Conservation (phyloP, 768 basidiomycete species). For the Boletus pseudopeckii region DNA sequence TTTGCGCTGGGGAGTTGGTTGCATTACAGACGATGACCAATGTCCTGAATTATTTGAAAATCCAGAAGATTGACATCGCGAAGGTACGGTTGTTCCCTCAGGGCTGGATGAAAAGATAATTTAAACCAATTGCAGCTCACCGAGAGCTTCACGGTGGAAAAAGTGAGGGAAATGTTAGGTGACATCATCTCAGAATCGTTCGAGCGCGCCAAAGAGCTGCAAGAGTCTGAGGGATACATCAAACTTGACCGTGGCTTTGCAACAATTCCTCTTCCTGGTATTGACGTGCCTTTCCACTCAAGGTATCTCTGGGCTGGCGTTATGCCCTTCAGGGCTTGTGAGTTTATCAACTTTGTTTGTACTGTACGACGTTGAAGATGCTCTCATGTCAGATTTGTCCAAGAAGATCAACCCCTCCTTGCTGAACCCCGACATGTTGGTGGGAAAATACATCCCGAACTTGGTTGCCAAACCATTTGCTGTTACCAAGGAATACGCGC, state of each 20-base stretch:
- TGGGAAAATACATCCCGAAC: conserved; percentile 97
- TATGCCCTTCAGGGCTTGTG: conserved; percentile 94
- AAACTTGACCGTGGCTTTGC: conserved; percentile 96
- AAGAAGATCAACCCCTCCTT: conserved; percentile 95
- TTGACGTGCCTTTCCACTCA: conserved; percentile 99
- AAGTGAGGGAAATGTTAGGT: conserved; percentile 92
- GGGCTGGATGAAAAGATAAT: not conserved
- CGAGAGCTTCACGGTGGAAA: conserved; percentile 82
- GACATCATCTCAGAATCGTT: conserved; percentile 87
- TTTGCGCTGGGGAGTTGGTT: conserved; percentile 94
- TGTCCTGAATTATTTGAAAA: conserved; percentile 93
- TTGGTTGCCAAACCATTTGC: conserved; percentile 87
- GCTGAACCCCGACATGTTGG: conserved; percentile 90
- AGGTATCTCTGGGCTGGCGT: conserved; percentile 99
- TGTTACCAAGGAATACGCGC: conserved; percentile 81
- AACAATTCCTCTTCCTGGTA: conserved; percentile 91
- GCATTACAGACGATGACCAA: conserved; percentile 93
- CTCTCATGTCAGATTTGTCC: conserved; percentile 64
- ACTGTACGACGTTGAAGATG: not conserved
- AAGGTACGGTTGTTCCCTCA: conserved; percentile 48
- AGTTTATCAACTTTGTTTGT: conserved; percentile 32
- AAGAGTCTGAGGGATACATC: conserved; percentile 82
- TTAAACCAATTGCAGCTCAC: conserved; percentile 58
- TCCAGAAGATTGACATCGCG: conserved; percentile 91
- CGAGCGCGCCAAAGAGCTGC: conserved; percentile 71